Evolutionary conservation across 345 rosid species (phyloP), one percentile per base, ranked within the genome.

Genomic region (Aquilaria sinensis): DNA sequence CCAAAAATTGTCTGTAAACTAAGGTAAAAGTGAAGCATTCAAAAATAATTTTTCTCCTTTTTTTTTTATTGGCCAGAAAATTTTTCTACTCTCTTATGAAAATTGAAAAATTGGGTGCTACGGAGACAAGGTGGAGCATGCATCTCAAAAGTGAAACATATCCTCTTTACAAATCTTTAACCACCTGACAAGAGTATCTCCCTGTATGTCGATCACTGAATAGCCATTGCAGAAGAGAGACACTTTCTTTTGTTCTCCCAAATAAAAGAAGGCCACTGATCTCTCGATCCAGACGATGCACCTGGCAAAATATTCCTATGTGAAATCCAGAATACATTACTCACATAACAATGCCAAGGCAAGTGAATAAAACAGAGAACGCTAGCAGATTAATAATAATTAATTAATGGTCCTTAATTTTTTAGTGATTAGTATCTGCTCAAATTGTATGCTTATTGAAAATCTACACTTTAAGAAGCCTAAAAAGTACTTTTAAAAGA

Each of bases 211-310:
- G 53, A 61, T 84, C 89, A 62, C 81, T 87, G 67, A 87, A 89
- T 65, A 89, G 73, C 65, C 80, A 81, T 60, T 83, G 90, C 65
- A 92, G 96, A 75, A 65, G 77, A 68, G 70, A 69, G 10, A 79
- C 70, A 61, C 92, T 92, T 76, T 89, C 91, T 79, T 78, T 81
- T 43, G 87, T 81, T 72, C 98, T 79, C 37, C 93, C 97, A 91
- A 87, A 72, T 57, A 92, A 70, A 64, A 87, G 75, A 60, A 92
- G 84, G 56, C 98, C 98, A 46, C 98, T 92, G 68, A 83, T 84
- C 76, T 92, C 98, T 76, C 90, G 80, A 63, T 89, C 98, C 53
- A 89, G 93, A 53, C 96, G 96, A 65, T 89, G 97, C 66, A 89
- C 97, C 98, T 92, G 72, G 70, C 49, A 67, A 60, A 51, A 31